Evolutionary conservation across 331 rosid genomes (phyloP).

Genomic region (Quercus tomentella): DNA sequence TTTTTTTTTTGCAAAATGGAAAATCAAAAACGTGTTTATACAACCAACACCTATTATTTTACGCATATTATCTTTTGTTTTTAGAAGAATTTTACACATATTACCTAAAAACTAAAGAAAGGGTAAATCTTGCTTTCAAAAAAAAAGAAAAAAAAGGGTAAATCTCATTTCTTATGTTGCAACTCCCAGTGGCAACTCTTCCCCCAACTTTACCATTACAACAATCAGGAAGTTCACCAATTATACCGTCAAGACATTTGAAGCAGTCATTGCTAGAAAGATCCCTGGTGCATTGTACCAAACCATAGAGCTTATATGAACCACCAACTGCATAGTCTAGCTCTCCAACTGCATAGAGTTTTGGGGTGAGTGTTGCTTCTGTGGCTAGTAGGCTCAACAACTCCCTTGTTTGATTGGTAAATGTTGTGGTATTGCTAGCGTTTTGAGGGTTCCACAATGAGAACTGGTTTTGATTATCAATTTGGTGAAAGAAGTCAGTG

Average conservation of each 20-base stretch:
- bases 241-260: background rate
- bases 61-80: too few relatives aligned
- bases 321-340: constrained; percentile 6
- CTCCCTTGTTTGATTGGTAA: constrained; percentile 19
- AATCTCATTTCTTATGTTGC: background rate
- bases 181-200: background rate
- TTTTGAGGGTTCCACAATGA: background rate
- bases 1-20: too few relatives aligned
- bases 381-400: constrained; percentile 21
- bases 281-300: constrained; percentile 15
- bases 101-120: too few relatives aligned
- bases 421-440: constrained; percentile 11
- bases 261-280: background rate
- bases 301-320: constrained; percentile 38
- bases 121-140: background rate
- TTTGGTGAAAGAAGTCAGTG: background rate
- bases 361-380: constrained; percentile 15
- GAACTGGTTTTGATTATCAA: background rate
- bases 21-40: too few relatives aligned
- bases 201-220: background rate
- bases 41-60: too few relatives aligned
- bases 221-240: background rate
- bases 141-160: background rate
- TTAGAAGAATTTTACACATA: too few relatives aligned
- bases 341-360: constrained; percentile 43